Conservation (phyloP, 2,329 filamentous ascomycete species). For the Colletotrichum nymphaeae region DNA sequence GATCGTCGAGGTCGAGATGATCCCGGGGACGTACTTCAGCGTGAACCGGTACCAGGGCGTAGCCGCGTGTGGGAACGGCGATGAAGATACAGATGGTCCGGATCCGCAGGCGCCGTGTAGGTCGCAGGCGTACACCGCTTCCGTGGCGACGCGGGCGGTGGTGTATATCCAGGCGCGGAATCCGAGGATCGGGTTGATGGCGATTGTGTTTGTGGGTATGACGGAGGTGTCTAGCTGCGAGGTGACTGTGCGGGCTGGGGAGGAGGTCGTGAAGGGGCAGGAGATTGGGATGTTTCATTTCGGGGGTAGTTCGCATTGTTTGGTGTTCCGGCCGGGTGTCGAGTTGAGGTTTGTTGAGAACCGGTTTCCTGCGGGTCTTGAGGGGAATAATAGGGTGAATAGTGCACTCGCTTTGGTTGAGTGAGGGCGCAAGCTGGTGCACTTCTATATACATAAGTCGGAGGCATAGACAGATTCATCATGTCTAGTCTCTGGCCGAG, state of each 20-base stretch:
- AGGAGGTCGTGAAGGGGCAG: conserved; percentile 76
- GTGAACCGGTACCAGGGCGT: conserved; percentile 59
- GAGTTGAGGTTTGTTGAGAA: conserved; percentile 46
- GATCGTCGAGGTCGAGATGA: conserved; percentile 66
- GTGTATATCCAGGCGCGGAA: conserved; percentile 80
- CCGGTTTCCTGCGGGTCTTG: not conserved
- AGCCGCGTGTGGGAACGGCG: not conserved
- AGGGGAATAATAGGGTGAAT: conserved; percentile 8
- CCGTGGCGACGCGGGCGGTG: conserved; percentile 75
- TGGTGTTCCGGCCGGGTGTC: conserved; percentile 72
- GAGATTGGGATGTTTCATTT: conserved; percentile 85
- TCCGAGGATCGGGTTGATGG: conserved; percentile 74
- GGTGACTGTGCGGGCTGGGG: conserved; percentile 74
- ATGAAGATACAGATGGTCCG: not conserved
- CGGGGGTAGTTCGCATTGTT: conserved; percentile 77
- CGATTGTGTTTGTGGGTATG: conserved; percentile 80
- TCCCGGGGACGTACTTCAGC: conserved; percentile 76
- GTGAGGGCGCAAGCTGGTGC: not conserved
- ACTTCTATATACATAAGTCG: rapidly evolving
- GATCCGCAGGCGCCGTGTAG: conserved; percentile 39
- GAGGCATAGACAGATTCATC: rapidly evolving
- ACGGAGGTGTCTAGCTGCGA: conserved; percentile 81
- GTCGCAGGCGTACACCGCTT: conserved; percentile 74
- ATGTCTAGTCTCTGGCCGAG: too few species aligned
- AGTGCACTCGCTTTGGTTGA: conserved; percentile 12